Base-by-base conservation (phyloP, 164 flowering plant genomes). In the Vitis rupestris region DNA sequence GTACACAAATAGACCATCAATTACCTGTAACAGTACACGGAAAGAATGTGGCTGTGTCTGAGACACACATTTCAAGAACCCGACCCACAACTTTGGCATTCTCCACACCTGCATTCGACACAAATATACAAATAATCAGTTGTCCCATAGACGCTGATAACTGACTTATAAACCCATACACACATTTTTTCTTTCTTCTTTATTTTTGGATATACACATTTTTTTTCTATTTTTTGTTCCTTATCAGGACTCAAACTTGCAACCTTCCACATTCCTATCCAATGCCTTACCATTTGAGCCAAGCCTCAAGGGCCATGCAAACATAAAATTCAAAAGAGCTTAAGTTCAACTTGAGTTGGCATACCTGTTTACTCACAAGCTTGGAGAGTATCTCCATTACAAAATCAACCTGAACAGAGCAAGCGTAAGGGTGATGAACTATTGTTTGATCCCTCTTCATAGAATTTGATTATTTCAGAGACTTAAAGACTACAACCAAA, bases 21-120 rank as follows among this genome's bases (percentile, higher is more conserved):
- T 23, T 82, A 93, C 99, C 97, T 90, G 87, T 64, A 93, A 75
- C 57, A 96, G 72, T 51, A 96, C 99, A 31, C 61, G 82, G 65
- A 89, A 93, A 52, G 99, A 96, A 87, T 88, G 99, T 47, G 99
- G 99, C 61, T 87, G 91, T 53, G 98, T 96, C 81, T 96, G 99
- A 55, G 91, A 86, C 14, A 88, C 88, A 73, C 99, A 96, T 82
- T 96, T 96, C 82, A 96, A 74, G 79, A 96, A 96, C 12, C 99
- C 99, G 47, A 90, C 90, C 98, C 98, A 96, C 75, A 93, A 73
- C 78, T 96, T 93, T 51, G 99, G 99, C 97, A 93, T 86, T 84
- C 82, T 88, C 99, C 99, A 96, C 44, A 96, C 84, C 99, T 96
- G 83, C 66, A 76, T 56, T 23, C 65, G 16, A 62, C 2, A 65